A percentile compares a stretch with the other conserved stretches of the same genome.
Conservation (phyloP, 257 asterid species). For the Solanum chilense region DNA sequence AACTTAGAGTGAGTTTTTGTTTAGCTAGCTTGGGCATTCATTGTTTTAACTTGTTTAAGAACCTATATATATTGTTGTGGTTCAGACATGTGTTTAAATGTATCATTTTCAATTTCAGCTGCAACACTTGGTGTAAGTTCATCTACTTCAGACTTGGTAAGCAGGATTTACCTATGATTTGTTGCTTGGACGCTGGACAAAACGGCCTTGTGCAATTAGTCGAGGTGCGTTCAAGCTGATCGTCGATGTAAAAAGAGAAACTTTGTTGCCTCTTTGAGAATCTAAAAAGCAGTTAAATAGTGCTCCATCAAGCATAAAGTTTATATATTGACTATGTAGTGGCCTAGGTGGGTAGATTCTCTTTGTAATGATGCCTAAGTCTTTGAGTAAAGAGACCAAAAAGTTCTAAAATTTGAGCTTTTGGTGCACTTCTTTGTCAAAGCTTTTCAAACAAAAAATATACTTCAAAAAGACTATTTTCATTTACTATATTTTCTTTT, state of each 20-base stretch:
- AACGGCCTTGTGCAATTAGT: not conserved
- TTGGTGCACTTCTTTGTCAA: not conserved
- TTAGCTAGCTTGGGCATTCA: not conserved
- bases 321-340: not conserved
- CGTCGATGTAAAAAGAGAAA: not conserved
- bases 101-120: not conserved
- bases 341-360: not conserved
- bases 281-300: not conserved
- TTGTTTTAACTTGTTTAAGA: not conserved
- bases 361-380: not conserved
- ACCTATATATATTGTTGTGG: not conserved
- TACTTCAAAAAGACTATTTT: not conserved
- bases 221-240: not conserved
- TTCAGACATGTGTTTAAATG: not conserved
- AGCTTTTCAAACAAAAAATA: not conserved
- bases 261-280: not conserved
- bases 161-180: not conserved
- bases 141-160: not conserved
- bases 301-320: not conserved
- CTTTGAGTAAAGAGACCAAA: not conserved
- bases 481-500: not conserved
- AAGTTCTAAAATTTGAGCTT: not conserved
- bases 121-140: not conserved
- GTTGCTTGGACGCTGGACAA: not conserved
- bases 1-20: not conserved